Base-by-base conservation (phyloP, 805 yeast genomes). In the Pichia scutulata region DNA sequence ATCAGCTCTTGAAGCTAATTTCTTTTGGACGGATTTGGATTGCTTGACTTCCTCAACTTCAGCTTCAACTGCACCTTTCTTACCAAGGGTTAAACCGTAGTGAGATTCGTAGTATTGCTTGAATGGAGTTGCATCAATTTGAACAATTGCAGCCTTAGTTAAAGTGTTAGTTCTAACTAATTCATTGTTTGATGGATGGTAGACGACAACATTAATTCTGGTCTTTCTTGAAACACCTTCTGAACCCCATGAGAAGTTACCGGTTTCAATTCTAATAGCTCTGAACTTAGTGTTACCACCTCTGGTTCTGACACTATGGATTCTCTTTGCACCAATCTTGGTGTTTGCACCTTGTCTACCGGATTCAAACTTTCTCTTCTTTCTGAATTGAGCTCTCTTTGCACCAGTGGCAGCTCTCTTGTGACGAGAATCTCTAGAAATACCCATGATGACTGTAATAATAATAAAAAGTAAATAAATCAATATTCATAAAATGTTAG, bases 351-450 rank as follows among this genome's bases (percentile, higher is more conserved):
- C 84, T 82, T 93, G 99, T 81, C 99, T 93, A 69, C 99, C 99
- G 76, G 87, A 84, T 81, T 92, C 99, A 74, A 93, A 92, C 95
- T 92, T 93, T 84, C 99, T 84, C 96, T 92, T 92, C 92, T 92
- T 92, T 89, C 98, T 92, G 96, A 84, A 88, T 79, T 89, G 96
- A 77, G 98, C 98, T 80, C 97, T 89, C 80, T 89, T 90, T 75
- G 99, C 99, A 86, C 99, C 99, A 73, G 99, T 90, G 77, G 95
- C 96, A 70, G 97, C 79, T 80, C 99, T 95, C 88, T 92, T 92
- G 90, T 93, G 99, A 81, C 97, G 97, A 77, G 99, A 92, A 84
- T 93, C 98, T 84, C 99, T 92, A 78, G 98, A 89, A 86, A 92
- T 92, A 90, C 99, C 98, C 99, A 92, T 92, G 76, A 75, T 86